Conservation (phyloP, 1,284 basidiomycete species). For the Heterobasidion occidentale region DNA sequence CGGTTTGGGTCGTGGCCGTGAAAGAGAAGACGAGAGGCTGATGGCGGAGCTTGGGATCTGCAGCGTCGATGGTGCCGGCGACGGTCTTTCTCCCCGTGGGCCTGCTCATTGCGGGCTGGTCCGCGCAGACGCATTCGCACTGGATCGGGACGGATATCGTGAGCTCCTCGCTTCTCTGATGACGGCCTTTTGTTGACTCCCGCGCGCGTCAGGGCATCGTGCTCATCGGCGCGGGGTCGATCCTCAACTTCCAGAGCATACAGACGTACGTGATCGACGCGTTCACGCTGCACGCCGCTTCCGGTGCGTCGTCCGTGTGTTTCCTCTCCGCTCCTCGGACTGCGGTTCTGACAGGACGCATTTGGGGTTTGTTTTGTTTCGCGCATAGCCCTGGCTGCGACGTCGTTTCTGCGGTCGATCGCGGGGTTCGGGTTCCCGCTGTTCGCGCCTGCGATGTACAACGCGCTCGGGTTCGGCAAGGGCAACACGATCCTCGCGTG, state of each 20-base stretch:
- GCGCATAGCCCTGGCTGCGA: conserved; percentile 45
- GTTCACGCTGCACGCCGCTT: conserved; percentile 60
- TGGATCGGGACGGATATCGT: conserved; percentile 69
- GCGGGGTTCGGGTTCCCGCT: conserved; percentile 63
- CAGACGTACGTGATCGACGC: conserved; percentile 61
- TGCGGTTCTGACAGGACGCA: neutral
- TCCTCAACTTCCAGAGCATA: conserved; percentile 49
- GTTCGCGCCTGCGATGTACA: conserved; percentile 61
- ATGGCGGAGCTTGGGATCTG: neutral
- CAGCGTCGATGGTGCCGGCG: conserved; percentile 55
- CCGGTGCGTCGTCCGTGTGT: conserved; percentile 29
- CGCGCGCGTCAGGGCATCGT: conserved; percentile 40
- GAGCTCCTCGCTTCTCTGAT: conserved; percentile 13
- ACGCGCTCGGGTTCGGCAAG: conserved; percentile 53
- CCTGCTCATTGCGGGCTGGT: conserved; percentile 61
- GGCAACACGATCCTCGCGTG: conserved; percentile 55
- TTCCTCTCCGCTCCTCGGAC: neutral
- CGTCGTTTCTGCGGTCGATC: conserved; percentile 47
- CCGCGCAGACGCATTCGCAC: conserved; percentile 40
- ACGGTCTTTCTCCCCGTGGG: conserved; percentile 49
- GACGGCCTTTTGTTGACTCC: no score
- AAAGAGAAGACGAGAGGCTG: no score
- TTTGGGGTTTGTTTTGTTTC: conserved; percentile 7
- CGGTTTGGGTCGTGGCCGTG: neutral
- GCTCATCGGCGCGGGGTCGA: conserved; percentile 43